Evolutionary conservation across 306 rosid species (phyloP).

Genomic region (Vicia villosa): DNA sequence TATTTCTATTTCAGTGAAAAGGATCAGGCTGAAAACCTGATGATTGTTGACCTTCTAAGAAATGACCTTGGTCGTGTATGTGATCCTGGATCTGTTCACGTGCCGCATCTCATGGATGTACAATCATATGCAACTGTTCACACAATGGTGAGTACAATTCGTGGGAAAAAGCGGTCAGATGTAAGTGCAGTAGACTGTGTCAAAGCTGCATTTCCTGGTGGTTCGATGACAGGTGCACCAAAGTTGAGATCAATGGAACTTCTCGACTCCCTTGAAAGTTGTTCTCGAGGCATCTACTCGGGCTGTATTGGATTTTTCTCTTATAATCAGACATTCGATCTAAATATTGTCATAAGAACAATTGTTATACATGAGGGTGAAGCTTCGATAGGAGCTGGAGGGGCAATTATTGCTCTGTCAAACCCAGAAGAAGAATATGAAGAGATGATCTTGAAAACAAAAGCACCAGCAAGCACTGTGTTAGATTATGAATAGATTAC

Average conservation of each 20-base stretch:
- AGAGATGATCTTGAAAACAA: constrained; percentile 88
- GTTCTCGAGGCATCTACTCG: constrained; percentile 93
- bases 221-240: constrained; percentile 99
- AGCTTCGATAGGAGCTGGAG: constrained; percentile 99
- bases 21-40: constrained; percentile 94
- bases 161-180: constrained; percentile 70
- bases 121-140: constrained; percentile 95
- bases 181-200: constrained; percentile 72
- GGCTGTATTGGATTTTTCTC: constrained; percentile 95
- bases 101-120: constrained; percentile 87
- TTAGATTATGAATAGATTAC: constrained; percentile 57
- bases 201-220: constrained; percentile 94
- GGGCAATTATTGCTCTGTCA: constrained; percentile 87
- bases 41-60: constrained; percentile 98
- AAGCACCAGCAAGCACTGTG: constrained; percentile 77
- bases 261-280: constrained; percentile 73
- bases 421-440: constrained; percentile 88
- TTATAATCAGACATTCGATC: constrained; percentile 88
- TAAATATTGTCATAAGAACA: constrained; percentile 93
- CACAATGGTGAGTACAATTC: constrained; percentile 95
- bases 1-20: constrained; percentile 66
- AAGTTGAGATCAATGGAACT: constrained; percentile 96
- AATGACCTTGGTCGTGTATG: constrained; percentile 97
- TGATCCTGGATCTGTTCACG: constrained; percentile 92
- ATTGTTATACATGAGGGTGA: constrained; percentile 76